Base-by-base conservation (phyloP, 441 rosid genomes). In the Gossypium armourianum region DNA sequence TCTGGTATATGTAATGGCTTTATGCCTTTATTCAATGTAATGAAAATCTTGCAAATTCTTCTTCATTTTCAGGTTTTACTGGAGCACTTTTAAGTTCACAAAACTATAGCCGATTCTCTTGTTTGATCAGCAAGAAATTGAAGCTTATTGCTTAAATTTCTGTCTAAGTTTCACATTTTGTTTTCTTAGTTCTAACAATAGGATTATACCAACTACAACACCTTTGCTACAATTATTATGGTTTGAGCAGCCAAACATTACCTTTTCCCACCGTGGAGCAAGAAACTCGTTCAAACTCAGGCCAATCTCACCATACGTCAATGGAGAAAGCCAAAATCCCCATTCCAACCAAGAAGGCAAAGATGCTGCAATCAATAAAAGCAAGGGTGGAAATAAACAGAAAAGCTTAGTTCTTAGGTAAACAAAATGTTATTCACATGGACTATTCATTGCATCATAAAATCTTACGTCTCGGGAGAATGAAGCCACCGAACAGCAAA, bases 331-430 rank as follows among this genome's bases (percentile, higher is more conserved):
- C 88, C 88, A 83, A 32, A 83, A 85, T 20, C 81, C 80, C 88
- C 88, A 83, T 74, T 74, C 73, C 72, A 86, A 77, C 88, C 90
- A 86, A 4, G 16, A 73, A 0, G 88, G 86, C 86, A 86, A 77
- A n/a, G 81, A 71, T 29, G 83, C 90, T 86, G 83, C 70, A 69
- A 16, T 32, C 17, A 19, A 26, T 2, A 28, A 26, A 54, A 54
- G 59, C 24, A 10, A 54, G 59, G 24, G 19, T 32, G 43, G 20
- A 23, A 54, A 13, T 7, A 28, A 6, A 58, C 1, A 8, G 13
- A 29, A 36, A 16, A 29, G 53, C n/a, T 32, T 12, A n/a, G 53
- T 29, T 12, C 4, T 24, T 56, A 45, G 52, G 13, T 29, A n/a
- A 19, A n/a, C 29, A 32, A 64, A 45, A 64, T 21, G 19, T 10